Base-by-base conservation (phyloP, 2,329 filamentous ascomycete species). In the Xylariomycetidae sp. region DNA sequence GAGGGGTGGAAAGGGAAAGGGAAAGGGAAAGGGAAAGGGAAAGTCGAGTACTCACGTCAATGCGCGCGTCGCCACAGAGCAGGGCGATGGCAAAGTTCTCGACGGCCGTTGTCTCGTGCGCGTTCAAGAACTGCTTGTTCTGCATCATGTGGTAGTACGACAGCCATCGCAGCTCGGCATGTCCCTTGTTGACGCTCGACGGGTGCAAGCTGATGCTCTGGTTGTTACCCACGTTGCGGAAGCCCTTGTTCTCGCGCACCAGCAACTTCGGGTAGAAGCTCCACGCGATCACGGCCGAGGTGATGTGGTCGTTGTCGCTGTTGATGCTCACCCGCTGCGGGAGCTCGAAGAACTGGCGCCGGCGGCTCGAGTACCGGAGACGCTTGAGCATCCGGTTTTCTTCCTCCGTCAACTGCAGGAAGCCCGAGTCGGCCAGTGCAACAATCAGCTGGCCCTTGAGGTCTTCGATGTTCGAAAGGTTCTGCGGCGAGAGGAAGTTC, bases 101-200 rank as follows among this genome's bases (percentile, higher is more conserved):
- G 1, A 82, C 79, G 1, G 81, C 76, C 9, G 82, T 85, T 3
- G 86, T 93, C 54, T 94, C 87, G 46, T 95, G 89, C 1, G 92
- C 92, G 44, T 95, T 93, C 46, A 90, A 86, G 49, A 83, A 81
- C 80, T 85, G 64, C 67, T 82, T 88, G 3, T 84, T 83, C 58
- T 95, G 89, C 86, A 96, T 94, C 44, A 96, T 95, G 57, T 94
- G 85, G 63, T 96, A 96, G 58, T 95, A 98, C 1, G 85, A 92
- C 27, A 98, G 65, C 79, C 86, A 96, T 52, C 79, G 82, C 24
- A 88, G 65, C 25, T 79, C 75, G 29, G 69, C 65, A 39, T 67
- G 68, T 6, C 70, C 74, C 53, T 88, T 88, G 58, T 96, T 96
- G 45, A 98, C 85, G 1, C 87, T 94, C 1, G 82, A 85, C 1